These are phyloP conservation scores for Rhodamnia argentea DNA, from an alignment of 345 rosid genomes.

Conservation along the genomic window DNA sequence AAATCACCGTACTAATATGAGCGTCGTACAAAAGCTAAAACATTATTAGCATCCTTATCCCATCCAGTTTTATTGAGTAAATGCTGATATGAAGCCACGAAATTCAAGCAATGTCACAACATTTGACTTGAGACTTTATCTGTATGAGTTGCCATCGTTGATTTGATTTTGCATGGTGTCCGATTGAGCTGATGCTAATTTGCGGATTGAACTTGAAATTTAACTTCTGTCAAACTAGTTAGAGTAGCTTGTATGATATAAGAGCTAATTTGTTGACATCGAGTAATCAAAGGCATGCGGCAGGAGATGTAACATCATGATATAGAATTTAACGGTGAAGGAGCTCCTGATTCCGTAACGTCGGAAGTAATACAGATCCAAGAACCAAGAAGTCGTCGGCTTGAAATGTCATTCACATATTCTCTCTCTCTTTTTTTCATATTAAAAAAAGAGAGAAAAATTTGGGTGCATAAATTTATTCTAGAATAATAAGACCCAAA, in stretches of 20 bases:
- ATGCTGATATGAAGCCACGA: background rate
- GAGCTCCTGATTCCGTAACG: too few relatives aligned
- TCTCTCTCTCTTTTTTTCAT: too few relatives aligned
- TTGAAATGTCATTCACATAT: background rate
- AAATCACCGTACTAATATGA: background rate
- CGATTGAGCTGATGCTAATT: background rate
- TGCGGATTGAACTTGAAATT: background rate
- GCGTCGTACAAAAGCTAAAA: background rate
- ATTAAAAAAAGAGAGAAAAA: too few relatives aligned
- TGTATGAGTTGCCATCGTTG: background rate
- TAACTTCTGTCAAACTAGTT: background rate
- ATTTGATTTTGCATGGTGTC: background rate
- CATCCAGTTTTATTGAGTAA: background rate
- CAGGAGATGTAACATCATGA: too few relatives aligned
- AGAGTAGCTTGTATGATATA: background rate
- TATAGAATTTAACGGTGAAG: too few relatives aligned
- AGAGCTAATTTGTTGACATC: background rate
- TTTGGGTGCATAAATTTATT: too few relatives aligned
- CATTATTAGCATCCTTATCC: background rate
- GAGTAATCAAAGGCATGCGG: too few relatives aligned
- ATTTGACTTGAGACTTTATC: background rate
- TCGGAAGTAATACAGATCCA: background rate
- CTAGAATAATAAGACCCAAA: too few relatives aligned
- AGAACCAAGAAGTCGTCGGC: background rate
- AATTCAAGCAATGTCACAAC: background rate